These are phyloP conservation scores for Bromus sterilis DNA, from an alignment of 176 grass and related monocot genomes.

Conservation along the genomic window DNA sequence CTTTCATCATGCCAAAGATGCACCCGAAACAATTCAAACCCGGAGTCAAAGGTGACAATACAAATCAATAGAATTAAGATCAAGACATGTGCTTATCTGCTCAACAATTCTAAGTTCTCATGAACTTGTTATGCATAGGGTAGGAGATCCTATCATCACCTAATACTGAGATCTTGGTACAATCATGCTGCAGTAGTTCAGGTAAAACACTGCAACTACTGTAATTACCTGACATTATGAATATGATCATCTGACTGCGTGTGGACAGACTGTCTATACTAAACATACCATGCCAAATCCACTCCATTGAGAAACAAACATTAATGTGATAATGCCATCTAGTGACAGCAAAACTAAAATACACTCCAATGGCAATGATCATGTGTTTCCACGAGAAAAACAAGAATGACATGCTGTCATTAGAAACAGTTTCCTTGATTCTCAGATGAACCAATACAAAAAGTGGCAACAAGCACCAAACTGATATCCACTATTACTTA, in stretches of 20 bases:
- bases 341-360: slow-evolving; percentile 8
- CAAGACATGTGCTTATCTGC: background rate
- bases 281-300: background rate
- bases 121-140: slow-evolving; percentile 1
- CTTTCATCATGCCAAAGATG: background rate
- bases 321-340: background rate
- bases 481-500: slow-evolving; percentile 25
- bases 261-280: background rate
- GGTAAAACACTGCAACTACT: background rate
- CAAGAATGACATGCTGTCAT: background rate
- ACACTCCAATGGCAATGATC: background rate
- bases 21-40: background rate
- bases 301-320: background rate
- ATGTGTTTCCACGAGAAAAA: background rate
- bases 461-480: background rate
- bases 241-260: slow-evolving; percentile 14
- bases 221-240: slow-evolving; percentile 1
- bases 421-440: background rate
- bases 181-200: background rate
- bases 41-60: background rate
- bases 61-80: slow-evolving; percentile 18
- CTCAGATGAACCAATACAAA: slow-evolving; percentile 6
- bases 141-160: background rate
- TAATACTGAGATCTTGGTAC: background rate
- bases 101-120: slow-evolving; percentile 7